Evolutionary conservation across 176 grass and related monocot genomes (phyloP).

Genomic region (Cenchrus fungigraminus): DNA sequence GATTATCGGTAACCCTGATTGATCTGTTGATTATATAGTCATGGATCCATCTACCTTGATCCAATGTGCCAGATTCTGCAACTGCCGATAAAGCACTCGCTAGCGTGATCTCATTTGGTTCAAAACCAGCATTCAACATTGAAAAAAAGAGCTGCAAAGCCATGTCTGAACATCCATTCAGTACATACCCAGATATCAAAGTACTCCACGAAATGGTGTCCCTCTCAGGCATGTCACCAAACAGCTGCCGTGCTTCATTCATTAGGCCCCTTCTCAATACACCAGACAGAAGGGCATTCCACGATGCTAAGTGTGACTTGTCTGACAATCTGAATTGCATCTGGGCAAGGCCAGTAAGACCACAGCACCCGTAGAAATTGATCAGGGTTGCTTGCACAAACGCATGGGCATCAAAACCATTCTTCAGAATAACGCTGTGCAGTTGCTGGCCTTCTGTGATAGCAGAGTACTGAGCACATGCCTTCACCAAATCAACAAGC

Average conservation of each 20-base stretch:
- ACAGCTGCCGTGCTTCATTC: conserved; percentile 50
- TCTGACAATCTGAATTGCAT: conserved; percentile 55
- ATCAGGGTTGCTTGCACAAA: conserved; percentile 70
- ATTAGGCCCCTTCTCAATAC: conserved; percentile 41
- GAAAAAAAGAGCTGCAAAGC: conserved; percentile 61
- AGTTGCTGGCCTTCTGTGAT: conserved; percentile 62
- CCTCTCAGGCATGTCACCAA: conserved; percentile 62
- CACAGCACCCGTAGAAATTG: conserved; percentile 59
- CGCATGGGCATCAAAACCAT: conserved; percentile 57
- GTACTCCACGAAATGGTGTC: conserved; percentile 70
- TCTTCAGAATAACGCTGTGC: conserved; percentile 56
- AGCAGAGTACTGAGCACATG: conserved; percentile 40
- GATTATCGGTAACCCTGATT: conserved; percentile 56
- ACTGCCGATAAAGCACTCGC: conserved; percentile 62
- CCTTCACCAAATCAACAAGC: conserved; percentile 64
- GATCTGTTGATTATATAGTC: conserved; percentile 55
- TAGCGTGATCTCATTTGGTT: conserved; percentile 60
- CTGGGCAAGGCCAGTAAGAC: conserved; percentile 35
- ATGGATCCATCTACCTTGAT: conserved; percentile 69
- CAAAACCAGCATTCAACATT: conserved; percentile 41
- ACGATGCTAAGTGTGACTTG: conserved; percentile 58
- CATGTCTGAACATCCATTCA: conserved; percentile 39
- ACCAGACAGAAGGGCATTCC: conserved; percentile 60
- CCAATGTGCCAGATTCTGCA: conserved; percentile 62
- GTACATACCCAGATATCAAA: conserved; percentile 57